Conservation (phyloP, 768 basidiomycete species). For the Dictyophora rubrovolvata region DNA sequence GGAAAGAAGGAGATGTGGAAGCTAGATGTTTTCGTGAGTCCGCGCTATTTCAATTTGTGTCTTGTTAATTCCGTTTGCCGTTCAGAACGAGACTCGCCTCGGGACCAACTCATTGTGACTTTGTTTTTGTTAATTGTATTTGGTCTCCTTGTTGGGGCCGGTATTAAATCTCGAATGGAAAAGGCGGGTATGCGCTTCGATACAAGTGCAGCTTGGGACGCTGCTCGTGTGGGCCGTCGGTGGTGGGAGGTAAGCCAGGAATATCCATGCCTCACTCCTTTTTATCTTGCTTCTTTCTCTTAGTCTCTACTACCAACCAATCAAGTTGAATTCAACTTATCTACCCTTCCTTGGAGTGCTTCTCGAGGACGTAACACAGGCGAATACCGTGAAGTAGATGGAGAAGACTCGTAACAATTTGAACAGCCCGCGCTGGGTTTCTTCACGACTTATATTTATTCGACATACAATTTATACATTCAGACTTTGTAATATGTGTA, state of each 20-base stretch:
- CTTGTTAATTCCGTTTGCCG: conserved; percentile 12
- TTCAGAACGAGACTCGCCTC: conserved; percentile 87
- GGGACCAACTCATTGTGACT: conserved; percentile 89
- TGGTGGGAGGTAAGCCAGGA: conserved; percentile 70
- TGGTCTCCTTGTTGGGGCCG: conserved; percentile 74
- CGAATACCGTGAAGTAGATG: conserved; percentile 34
- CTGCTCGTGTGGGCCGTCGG: conserved; percentile 33
- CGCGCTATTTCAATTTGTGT: conserved; percentile 8
- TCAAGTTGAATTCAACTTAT: conserved; percentile 46
- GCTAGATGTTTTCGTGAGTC: conserved; percentile 89
- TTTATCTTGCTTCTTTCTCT: conserved; percentile 15
- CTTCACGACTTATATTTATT: too few species aligned
- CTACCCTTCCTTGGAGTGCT: conserved; percentile 17
- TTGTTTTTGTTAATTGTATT: conserved; percentile 83
- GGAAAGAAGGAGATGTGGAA: conserved; percentile 92
- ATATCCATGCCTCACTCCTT: conserved; percentile 10
- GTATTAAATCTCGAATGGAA: conserved; percentile 72
- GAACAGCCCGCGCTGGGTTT: too few species aligned
- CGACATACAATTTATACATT: background rate
- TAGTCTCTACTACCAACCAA: conserved; percentile 49
- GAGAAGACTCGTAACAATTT: background rate
- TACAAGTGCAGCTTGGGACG: conserved; percentile 47
- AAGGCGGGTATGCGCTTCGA: conserved; percentile 56
- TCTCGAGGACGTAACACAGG: conserved; percentile 25
- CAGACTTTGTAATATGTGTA: background rate